These are phyloP conservation scores for Botryotinia convoluta DNA, from an alignment of 2,329 filamentous ascomycete genomes.

Conservation along the genomic window DNA sequence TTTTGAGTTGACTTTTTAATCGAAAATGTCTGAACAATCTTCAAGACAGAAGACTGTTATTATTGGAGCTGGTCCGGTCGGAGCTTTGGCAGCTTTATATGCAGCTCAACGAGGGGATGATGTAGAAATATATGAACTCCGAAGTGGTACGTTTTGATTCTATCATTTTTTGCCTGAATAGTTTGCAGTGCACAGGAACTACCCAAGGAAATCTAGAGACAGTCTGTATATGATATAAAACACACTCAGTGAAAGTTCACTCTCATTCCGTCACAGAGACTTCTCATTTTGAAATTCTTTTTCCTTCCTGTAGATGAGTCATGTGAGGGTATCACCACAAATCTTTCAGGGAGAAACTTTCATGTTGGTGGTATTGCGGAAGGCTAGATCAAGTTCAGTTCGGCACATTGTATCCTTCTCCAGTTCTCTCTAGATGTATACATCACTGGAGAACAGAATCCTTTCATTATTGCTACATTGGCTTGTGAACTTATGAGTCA, in stretches of 20 bases:
- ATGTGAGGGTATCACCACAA: slow-evolving; percentile 3
- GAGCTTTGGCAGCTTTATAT: slow-evolving; percentile 87
- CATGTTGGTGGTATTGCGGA: neutral
- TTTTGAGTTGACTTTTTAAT: neutral
- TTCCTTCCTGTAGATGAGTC: neutral
- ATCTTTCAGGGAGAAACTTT: neutral
- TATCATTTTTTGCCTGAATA: slow-evolving; percentile 15
- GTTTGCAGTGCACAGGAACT: neutral
- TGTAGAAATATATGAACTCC: slow-evolving; percentile 91
- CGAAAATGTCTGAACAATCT: slow-evolving; percentile 5
- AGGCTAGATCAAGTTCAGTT: neutral
- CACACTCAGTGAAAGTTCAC: slow-evolving; percentile 4
- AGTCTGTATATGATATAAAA: neutral
- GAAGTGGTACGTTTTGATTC: slow-evolving; percentile 65
- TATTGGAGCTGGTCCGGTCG: slow-evolving; percentile 90
- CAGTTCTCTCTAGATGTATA: neutral
- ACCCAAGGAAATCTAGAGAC: neutral
- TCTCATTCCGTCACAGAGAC: neutral
- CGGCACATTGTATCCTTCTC: too few relatives aligned
- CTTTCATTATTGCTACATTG: neutral
- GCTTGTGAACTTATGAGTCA: neutral
- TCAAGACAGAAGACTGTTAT: slow-evolving; percentile 57
- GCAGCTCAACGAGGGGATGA: slow-evolving; percentile 83
- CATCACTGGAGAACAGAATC: neutral
- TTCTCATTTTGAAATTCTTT: too few relatives aligned